Evolutionary conservation across 1,139 yeast species (phyloP).

Genomic region (Pneumocystis carinii): DNA sequence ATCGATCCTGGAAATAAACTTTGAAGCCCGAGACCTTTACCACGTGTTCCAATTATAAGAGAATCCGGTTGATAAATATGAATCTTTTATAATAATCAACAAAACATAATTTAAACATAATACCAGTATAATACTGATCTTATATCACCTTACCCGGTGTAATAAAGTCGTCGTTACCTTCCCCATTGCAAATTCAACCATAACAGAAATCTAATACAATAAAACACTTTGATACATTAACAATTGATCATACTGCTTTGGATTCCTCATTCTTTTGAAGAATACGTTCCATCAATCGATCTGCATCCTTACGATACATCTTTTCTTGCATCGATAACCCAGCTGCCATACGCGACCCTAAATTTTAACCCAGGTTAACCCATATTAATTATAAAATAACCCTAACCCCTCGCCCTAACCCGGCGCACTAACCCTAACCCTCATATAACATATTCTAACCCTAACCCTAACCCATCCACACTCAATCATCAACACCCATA

Average conservation of each 20-base stretch:
- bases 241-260: slow-evolving; percentile 21
- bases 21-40: slow-evolving; percentile 31
- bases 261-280: slow-evolving; percentile 34
- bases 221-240: no score
- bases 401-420: no score
- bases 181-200: slow-evolving; percentile 49
- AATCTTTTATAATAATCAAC: slow-evolving; percentile 20
- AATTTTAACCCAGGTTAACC: slow-evolving; percentile 13
- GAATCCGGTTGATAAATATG: slow-evolving; percentile 49
- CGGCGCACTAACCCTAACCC: no score
- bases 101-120: slow-evolving; percentile 28
- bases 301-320: slow-evolving; percentile 28
- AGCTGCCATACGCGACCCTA: slow-evolving; percentile 16
- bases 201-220: slow-evolving; percentile 27
- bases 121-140: slow-evolving; percentile 7
- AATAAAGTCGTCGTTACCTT: slow-evolving; percentile 33
- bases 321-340: slow-evolving; percentile 21
- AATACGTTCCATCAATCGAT: slow-evolving; percentile 29
- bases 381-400: no score
- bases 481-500: no score
- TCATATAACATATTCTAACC: no score
- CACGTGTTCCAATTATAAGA: slow-evolving; percentile 50
- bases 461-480: no score
- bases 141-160: background rate
- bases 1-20: slow-evolving; percentile 32